A percentile compares a stretch with the other conserved stretches of the same genome.
These are phyloP conservation scores for Boletus reticuloceps DNA, from an alignment of 768 basidiomycete species.

Conservation along the genomic window DNA sequence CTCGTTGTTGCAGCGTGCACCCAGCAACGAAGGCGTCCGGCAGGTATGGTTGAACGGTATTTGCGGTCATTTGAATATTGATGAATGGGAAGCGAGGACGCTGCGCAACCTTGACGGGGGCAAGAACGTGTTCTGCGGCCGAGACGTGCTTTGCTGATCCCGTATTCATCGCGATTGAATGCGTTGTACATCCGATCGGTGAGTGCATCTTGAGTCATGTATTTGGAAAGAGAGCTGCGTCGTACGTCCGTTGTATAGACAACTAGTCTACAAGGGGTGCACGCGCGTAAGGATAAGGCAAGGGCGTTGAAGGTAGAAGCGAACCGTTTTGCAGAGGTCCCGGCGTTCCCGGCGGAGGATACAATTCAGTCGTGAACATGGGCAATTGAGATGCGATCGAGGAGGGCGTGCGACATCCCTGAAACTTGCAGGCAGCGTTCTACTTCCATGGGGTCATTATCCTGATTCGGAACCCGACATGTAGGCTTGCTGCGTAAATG, in stretches of 20 bases:
- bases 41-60: not conserved
- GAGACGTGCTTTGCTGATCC: constrained; percentile 2
- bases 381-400: constrained; percentile 5
- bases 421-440: not conserved
- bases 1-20: constrained; percentile 17
- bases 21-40: not conserved
- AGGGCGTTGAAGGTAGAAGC: constrained; percentile 11
- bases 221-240: constrained; percentile 11
- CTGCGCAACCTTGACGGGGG: not conserved
- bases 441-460: no score
- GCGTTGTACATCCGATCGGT: constrained; percentile 1
- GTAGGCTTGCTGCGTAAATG: no score
- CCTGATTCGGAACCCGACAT: no score
- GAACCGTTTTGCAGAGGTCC: not conserved
- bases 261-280: not conserved
- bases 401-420: not conserved
- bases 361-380: not conserved
- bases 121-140: not conserved
- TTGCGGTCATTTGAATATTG: no score
- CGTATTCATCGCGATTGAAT: constrained; percentile 16
- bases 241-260: not conserved
- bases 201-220: not conserved
- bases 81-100: not conserved
- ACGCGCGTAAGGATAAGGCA: constrained; percentile 1
- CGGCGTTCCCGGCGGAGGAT: not conserved